phyloP scores from a whole-genome alignment of 495 filamentous ascomycete genomes.

The Aspergillus avenaceus region DNA sequence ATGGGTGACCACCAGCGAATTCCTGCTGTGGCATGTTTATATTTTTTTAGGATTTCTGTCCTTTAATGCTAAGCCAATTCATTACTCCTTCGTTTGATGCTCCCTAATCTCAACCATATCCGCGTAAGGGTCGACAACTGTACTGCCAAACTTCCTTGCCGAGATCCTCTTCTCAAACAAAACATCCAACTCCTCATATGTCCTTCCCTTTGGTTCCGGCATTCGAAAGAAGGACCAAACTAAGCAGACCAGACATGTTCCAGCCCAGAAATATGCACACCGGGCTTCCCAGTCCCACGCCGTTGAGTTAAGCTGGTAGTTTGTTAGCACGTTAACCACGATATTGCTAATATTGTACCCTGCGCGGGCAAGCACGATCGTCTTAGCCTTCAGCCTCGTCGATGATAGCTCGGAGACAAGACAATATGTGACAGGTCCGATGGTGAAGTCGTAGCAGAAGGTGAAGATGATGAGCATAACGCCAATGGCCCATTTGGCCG shows the following conservation, averaged over 20 bases:
- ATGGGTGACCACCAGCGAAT: too few relatives aligned
- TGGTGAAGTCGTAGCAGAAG: constrained; percentile 61
- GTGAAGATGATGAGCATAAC: constrained; percentile 62
- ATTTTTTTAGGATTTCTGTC: too few relatives aligned
- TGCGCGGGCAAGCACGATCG: constrained; percentile 56
- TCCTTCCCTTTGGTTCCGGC: constrained; percentile 60
- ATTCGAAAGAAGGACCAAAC: constrained; percentile 64
- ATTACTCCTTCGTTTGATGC: constrained; percentile 2
- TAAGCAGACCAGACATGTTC: constrained; percentile 58
- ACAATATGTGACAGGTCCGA: constrained; percentile 69
- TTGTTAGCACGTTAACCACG: constrained; percentile 59
- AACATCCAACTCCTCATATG: constrained; percentile 53
- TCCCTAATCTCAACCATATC: constrained; percentile 5
- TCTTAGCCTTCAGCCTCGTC: constrained; percentile 63
- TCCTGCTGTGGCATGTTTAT: too few relatives aligned
- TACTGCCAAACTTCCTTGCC: constrained; percentile 54
- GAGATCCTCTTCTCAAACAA: constrained; percentile 43
- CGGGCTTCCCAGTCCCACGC: constrained; percentile 66
- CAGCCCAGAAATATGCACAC: constrained; percentile 66
- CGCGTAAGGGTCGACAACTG: constrained; percentile 49
- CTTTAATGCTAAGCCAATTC: too few relatives aligned
- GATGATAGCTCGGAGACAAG: constrained; percentile 66
- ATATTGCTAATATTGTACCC: constrained; percentile 65
- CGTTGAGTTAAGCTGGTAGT: constrained; percentile 60
- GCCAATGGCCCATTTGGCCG: constrained; percentile 29